A percentile compares a stretch with the other conserved stretches of the same genome.
Conservation (phyloP, 1,139 yeast genomes). For the Candida frijolesensis region DNA sequence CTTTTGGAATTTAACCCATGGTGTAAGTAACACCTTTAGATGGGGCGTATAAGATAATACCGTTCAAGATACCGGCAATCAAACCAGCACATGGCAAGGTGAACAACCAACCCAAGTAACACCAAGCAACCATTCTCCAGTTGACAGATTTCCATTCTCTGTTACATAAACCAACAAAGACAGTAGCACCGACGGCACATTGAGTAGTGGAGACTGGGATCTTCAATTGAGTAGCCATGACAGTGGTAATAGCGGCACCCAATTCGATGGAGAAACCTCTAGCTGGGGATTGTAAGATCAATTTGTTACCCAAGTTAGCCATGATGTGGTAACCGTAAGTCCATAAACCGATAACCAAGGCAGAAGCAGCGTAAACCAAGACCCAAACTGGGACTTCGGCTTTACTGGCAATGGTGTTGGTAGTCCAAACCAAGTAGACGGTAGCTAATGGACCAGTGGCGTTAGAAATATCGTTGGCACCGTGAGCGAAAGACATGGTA, state of each 20-base stretch:
- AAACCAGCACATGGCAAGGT: constrained; percentile 77
- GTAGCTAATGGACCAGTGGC: constrained; percentile 79
- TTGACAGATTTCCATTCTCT: constrained; percentile 64
- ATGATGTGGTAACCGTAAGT: constrained; percentile 73
- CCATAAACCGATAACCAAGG: constrained; percentile 72
- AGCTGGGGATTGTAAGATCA: constrained; percentile 77
- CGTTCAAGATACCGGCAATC: constrained; percentile 68
- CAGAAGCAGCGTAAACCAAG: constrained; percentile 66
- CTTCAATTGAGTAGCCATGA: constrained; percentile 71
- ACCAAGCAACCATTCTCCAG: constrained; percentile 78
- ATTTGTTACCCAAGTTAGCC: constrained; percentile 71
- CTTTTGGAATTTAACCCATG: constrained; percentile 11
- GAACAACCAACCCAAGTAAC: constrained; percentile 72
- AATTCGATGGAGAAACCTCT: constrained; percentile 80
- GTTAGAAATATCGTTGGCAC: constrained; percentile 79
- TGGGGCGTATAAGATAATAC: constrained; percentile 69
- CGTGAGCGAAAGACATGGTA: constrained; percentile 82
- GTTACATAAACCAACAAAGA: constrained; percentile 75
- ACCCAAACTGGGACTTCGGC: constrained; percentile 74
- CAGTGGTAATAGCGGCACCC: constrained; percentile 77
- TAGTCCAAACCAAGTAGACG: constrained; percentile 62
- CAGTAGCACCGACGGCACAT: constrained; percentile 80
- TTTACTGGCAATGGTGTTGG: constrained; percentile 49
- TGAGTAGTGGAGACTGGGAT: constrained; percentile 81
- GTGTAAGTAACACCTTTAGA: constrained; percentile 43